phyloP scores from a whole-genome alignment of 2,329 filamentous ascomycete genomes.

The Ophiostoma sp. region DNA sequence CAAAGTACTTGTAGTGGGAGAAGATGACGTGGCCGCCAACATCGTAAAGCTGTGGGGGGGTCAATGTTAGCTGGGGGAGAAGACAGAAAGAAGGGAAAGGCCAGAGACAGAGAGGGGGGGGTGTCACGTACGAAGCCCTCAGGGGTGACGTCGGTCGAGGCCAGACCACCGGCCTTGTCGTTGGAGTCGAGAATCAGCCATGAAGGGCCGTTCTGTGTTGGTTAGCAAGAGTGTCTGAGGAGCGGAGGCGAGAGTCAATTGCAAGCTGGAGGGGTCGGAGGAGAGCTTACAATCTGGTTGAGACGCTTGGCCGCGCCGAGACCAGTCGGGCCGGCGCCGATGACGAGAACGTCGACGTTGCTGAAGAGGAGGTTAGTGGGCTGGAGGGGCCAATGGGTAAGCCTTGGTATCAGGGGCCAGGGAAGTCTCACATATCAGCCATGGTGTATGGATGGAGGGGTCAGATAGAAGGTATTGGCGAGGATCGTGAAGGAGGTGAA shows the following conservation, averaged over 20 bases:
- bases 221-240: conserved; percentile 4
- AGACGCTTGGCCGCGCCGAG: conserved; percentile 96
- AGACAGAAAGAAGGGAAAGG: not conserved
- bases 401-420: not conserved
- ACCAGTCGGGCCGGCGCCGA: conserved; percentile 95
- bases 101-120: conserved; percentile 1
- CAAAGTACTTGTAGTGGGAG: conserved; percentile 99
- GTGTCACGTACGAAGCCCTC: conserved; percentile 84
- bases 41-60: conserved; percentile 73
- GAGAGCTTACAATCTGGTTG: conserved; percentile 74
- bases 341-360: conserved; percentile 93
- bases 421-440: conserved; percentile 20
- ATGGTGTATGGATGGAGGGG: conserved; percentile 17
- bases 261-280: not conserved
- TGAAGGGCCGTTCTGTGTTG: conserved; percentile 71
- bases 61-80: not conserved
- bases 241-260: too few relatives aligned
- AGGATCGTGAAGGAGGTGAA: not conserved
- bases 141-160: conserved; percentile 87
- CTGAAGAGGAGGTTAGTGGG: conserved; percentile 40
- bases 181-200: conserved; percentile 95
- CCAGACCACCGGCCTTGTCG: conserved; percentile 89
- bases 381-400: not conserved
- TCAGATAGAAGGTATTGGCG: not conserved
- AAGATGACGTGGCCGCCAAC: conserved; percentile 98